Conservation (phyloP, 371 early-diverging fungal genomes). For the Mucor mucedo region DNA sequence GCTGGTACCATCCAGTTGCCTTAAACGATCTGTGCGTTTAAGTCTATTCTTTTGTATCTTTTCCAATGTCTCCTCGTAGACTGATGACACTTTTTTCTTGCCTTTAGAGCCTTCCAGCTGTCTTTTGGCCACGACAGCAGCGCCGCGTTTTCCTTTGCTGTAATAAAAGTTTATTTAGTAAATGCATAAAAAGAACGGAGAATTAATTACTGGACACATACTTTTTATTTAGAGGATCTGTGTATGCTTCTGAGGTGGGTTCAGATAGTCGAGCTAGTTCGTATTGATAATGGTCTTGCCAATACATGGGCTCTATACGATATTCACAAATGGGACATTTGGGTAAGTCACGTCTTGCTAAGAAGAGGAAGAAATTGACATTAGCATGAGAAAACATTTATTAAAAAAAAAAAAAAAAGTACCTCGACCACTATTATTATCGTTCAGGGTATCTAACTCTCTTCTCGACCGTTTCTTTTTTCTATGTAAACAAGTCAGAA, state of each 20-base stretch:
- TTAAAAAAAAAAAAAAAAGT: not conserved
- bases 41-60: constrained; percentile 45
- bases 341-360: constrained; percentile 48
- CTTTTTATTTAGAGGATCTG: constrained; percentile 33
- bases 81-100: constrained; percentile 46
- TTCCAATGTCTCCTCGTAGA: constrained; percentile 51
- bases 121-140: constrained; percentile 59
- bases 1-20: constrained; percentile 14
- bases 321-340: constrained; percentile 66
- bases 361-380: not conserved
- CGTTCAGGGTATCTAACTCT: constrained; percentile 44
- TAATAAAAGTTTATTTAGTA: constrained; percentile 5
- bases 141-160: constrained; percentile 62
- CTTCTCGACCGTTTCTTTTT: constrained; percentile 29
- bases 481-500: not conserved
- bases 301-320: constrained; percentile 53
- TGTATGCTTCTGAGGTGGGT: constrained; percentile 39
- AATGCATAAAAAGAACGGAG: not conserved
- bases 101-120: constrained; percentile 47
- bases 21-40: constrained; percentile 27
- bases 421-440: constrained; percentile 51
- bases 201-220: constrained; percentile 15
- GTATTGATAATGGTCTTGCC: constrained; percentile 58
- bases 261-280: constrained; percentile 55
- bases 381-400: not conserved